Evolutionary conservation across 148 eudicot genomes (phyloP), one percentile per base, ranked within the genome.

Genomic region (Hydrangea macrophylla): DNA sequence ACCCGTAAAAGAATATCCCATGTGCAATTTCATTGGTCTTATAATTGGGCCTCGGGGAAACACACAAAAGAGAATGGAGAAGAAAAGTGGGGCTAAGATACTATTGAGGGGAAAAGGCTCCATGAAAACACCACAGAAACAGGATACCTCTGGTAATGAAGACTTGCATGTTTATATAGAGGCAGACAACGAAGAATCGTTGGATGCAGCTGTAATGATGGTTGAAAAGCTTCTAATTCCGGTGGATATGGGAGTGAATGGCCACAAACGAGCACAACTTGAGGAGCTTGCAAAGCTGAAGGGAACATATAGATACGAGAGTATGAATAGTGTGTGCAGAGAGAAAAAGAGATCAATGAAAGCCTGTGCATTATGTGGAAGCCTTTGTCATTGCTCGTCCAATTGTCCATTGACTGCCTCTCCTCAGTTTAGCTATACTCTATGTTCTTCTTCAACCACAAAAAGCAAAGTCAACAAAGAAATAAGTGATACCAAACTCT

Each of bases 11-110:
- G 79, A 81, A 63, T 77, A 61, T 48, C 84, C 84, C 0, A 32
- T 37, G 0, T 81, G 77, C 53, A 81, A 81, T 26, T 81, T 81
- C 55, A 40, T 77, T 54, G 84, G 81, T 7, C 58, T 77, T 35
- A 81, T 81, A 67, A 57, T 81, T 33, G 84, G 84, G 1, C 84
- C 84, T 7, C 77, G 74, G 55, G 84, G 81, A 37, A 81, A 73
- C 64, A 81, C 81, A 7, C 81, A 62, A 35, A 81, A 81, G 81
- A 74, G 67, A 65, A 74, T 81, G 84, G 76, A 77, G 57, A 71
- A 57, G 58, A 74, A 77, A 68, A 77, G 67, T 54, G 79, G 84
- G 13, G 84, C 81, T 12, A 81, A 24, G 65, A 77, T 81, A 56
- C 39, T 62, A 1, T 53, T 81, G 58, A 70, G 81, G 51, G 79